Evolutionary conservation across 352 stramenopile species (phyloP), one percentile per base, ranked within the genome.

Genomic region (Phytopythium litorale): DNA sequence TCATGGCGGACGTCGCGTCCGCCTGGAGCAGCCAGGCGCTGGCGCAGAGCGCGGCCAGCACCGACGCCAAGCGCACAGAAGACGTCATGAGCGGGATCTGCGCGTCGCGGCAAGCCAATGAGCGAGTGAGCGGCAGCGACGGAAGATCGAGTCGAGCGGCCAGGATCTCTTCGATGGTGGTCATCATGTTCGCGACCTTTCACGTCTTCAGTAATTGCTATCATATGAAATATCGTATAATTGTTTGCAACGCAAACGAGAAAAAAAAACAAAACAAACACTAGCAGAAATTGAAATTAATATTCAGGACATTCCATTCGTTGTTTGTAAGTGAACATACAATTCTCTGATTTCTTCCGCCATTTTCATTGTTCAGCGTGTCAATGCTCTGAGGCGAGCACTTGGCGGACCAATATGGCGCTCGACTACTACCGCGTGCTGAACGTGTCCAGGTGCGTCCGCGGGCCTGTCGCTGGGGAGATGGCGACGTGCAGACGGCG

Each of bases 381-480:
- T 32, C 28, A 32, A 32, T 32, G 28, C 28, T 32, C 28, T 32
- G 28, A 28, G 25, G 25, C 28, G 28, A 32, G 28, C 28, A 32
- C 28, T 32, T 32, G 28, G 28, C 28, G 28, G 28, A 32, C 28
- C 28, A 4, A 7, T 32, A 75, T 89, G 52, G 23, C 38, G 37
- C 16, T 60, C 37, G 85, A 94, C 66, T 89, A 92, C 62, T 94
- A 94, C 59, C 80, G 83, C 48, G 70, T 94, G 58, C 77, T 92
- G 15, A 92, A 91, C 62, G 65, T 94, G 56, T 70, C 86, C 28
- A 70, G 83, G 83, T 91, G 59, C 51, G 65, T 56, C 11, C 46
- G 21, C 9, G 7, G n/a, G 11, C n/a, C 8, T 0, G n/a, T 8
- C 23, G 7, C 16, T 52, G 8, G 19, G 23, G 5, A 33, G 13